A percentile compares a stretch with the other conserved stretches of the same genome.
Conservation (phyloP, 495 filamentous ascomycete species). For the Glonium stellatum region DNA sequence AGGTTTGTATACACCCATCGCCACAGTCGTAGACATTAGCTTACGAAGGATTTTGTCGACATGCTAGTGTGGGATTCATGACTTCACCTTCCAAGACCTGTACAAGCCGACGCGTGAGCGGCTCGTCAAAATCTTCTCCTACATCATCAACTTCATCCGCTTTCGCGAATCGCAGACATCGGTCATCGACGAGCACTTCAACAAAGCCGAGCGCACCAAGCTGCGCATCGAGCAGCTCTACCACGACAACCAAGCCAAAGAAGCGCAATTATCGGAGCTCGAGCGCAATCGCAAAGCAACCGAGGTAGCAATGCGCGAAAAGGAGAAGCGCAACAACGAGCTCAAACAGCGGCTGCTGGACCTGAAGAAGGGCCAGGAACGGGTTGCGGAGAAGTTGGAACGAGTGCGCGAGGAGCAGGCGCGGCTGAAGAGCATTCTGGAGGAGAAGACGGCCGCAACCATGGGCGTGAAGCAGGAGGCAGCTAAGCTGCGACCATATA, state of each 20-base stretch:
- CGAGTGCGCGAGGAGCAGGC: slow-evolving; percentile 65
- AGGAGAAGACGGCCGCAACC: slow-evolving; percentile 67
- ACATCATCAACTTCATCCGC: slow-evolving; percentile 95
- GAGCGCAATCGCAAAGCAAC: slow-evolving; percentile 64
- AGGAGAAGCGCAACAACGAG: slow-evolving; percentile 74
- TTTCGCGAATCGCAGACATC: slow-evolving; percentile 85
- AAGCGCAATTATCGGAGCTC: slow-evolving; percentile 74
- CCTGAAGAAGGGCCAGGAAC: slow-evolving; percentile 67
- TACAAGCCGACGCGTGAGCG: slow-evolving; percentile 82
- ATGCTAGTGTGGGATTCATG: slow-evolving; percentile 69
- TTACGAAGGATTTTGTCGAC: slow-evolving; percentile 1
- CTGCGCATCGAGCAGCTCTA: slow-evolving; percentile 79
- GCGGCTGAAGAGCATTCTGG: slow-evolving; percentile 61
- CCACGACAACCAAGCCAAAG: slow-evolving; percentile 77
- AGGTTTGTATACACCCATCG: slow-evolving; percentile 41
- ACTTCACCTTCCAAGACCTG: slow-evolving; percentile 87
- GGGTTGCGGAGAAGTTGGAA: slow-evolving; percentile 69
- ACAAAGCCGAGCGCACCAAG: slow-evolving; percentile 79
- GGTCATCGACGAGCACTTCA: slow-evolving; percentile 85
- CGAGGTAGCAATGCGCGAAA: slow-evolving; percentile 71
- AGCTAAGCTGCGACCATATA: slow-evolving; percentile 83
- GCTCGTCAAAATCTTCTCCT: slow-evolving; percentile 85
- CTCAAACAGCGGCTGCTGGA: slow-evolving; percentile 72
- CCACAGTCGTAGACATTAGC: neutral
- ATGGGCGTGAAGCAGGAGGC: slow-evolving; percentile 63